Percentiles rank a stretch among this genome's conserved stretches.
Evolutionary conservation across 2,329 filamentous ascomycete genomes (phyloP).

Genomic region (Aspergillaceae sp.): DNA sequence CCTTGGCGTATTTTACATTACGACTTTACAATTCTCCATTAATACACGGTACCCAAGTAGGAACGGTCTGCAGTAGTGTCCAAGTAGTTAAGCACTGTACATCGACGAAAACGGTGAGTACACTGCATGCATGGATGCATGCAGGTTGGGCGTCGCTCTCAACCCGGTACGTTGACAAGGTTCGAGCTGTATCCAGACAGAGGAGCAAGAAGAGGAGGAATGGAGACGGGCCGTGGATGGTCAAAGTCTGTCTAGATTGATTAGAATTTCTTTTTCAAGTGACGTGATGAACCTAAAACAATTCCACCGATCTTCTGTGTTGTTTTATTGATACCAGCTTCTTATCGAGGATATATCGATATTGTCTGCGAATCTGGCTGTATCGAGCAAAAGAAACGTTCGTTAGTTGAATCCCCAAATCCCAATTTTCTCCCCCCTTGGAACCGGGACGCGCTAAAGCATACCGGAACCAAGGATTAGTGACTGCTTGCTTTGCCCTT

Average conservation of each 20-base stretch:
- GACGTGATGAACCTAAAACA: not conserved
- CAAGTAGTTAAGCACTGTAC: not conserved
- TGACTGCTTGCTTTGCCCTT: not conserved
- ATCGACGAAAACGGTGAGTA: not conserved
- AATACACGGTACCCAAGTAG: conserved; percentile 5
- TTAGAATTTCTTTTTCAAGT: not conserved
- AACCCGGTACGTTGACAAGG: not conserved
- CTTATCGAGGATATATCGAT: too few species aligned
- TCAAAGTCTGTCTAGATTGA: conserved; percentile 3
- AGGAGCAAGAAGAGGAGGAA: conserved; percentile 4
- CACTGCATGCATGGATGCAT: not conserved
- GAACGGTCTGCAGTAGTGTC: conserved; percentile 12
- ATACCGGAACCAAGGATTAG: not conserved
- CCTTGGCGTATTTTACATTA: too few species aligned
- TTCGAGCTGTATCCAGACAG: not conserved
- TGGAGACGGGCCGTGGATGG: conserved; percentile 16
- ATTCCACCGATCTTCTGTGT: not conserved
- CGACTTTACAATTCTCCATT: too few species aligned
- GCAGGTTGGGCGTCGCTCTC: not conserved
- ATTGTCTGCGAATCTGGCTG: too few species aligned
- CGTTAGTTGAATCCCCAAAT: too few species aligned
- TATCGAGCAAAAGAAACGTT: too few species aligned
- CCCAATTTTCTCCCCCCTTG: not conserved
- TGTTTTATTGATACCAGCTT: too few species aligned
- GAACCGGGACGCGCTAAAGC: not conserved